phyloP scores from a whole-genome alignment of 768 basidiomycete species.

The Mycena indigotica region DNA sequence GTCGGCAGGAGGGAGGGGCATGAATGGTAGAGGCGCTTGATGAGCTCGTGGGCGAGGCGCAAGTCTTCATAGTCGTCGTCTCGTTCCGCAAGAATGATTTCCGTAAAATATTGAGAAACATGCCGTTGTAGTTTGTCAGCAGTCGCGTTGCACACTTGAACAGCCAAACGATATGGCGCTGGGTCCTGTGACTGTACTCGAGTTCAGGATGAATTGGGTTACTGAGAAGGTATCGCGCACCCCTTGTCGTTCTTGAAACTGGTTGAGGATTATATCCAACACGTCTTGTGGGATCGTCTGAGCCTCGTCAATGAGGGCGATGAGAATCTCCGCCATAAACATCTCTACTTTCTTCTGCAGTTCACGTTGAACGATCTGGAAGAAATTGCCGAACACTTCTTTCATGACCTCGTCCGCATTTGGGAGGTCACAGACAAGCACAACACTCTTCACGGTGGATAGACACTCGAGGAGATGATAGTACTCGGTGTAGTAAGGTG shows the following conservation, averaged over 20 bases:
- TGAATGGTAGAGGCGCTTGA: conserved; percentile 77
- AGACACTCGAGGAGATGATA: conserved; percentile 93
- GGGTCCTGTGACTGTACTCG: conserved; percentile 63
- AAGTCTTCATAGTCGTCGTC: conserved; percentile 72
- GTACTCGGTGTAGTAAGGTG: conserved; percentile 89
- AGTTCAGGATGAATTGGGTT: conserved; percentile 10
- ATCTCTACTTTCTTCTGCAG: conserved; percentile 79
- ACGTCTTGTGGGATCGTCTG: conserved; percentile 75
- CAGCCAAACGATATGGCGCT: conserved; percentile 79
- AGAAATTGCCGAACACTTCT: conserved; percentile 83
- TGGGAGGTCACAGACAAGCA: conserved; percentile 90
- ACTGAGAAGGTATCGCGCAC: conserved; percentile 43
- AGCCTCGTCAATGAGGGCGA: conserved; percentile 87
- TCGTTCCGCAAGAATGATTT: conserved; percentile 66
- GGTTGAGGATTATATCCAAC: conserved; percentile 78
- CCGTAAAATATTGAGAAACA: conserved; percentile 91
- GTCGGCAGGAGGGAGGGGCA: conserved; percentile 84
- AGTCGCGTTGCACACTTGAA: conserved; percentile 81
- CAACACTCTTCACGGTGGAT: conserved; percentile 92
- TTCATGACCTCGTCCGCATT: conserved; percentile 81
- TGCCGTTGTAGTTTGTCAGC: conserved; percentile 87
- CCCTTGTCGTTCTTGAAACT: conserved; percentile 80
- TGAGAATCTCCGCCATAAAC: conserved; percentile 86
- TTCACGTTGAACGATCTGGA: conserved; percentile 74
- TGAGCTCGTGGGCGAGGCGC: conserved; percentile 77